These are phyloP conservation scores for Botrytis galanthina DNA, from an alignment of 2,329 filamentous ascomycete species.

Conservation along the genomic window DNA sequence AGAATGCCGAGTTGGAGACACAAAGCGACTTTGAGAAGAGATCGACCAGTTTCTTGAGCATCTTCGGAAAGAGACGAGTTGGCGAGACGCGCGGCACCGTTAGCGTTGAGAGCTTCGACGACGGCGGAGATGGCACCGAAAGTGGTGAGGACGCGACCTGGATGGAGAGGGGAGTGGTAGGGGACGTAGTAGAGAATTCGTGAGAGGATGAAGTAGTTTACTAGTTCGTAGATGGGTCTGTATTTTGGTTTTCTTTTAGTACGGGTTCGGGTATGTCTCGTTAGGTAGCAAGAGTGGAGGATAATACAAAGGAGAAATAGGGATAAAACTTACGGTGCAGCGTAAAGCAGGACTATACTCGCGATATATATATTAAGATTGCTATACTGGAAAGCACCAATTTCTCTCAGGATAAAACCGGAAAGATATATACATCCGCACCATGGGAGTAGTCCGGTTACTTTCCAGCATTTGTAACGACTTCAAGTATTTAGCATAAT, in stretches of 20 bases:
- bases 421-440: constrained; percentile 53
- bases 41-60: constrained; percentile 44
- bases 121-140: constrained; percentile 48
- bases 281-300: background rate
- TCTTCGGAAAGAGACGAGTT: constrained; percentile 44
- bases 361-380: constrained; percentile 48
- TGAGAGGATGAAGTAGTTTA: constrained; percentile 61
- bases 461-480: constrained; percentile 55
- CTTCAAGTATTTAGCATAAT: constrained; percentile 36
- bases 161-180: constrained; percentile 53
- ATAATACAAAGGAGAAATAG: background rate
- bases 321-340: constrained; percentile 31
- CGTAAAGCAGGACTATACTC: constrained; percentile 39
- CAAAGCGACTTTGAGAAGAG: constrained; percentile 51
- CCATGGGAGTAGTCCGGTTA: constrained; percentile 54
- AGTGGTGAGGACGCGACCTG: constrained; percentile 46
- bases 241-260: background rate
- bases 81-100: constrained; percentile 48
- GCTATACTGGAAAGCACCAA: constrained; percentile 51
- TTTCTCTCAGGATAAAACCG: constrained; percentile 55
- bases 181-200: constrained; percentile 61
- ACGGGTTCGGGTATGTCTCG: background rate
- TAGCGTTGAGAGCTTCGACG: constrained; percentile 50
- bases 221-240: constrained; percentile 58
- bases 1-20: constrained; percentile 56